Percentiles rank a stretch among this genome's conserved stretches.
Conservation (phyloP, 2,329 filamentous ascomycete genomes). For the Cercospora zeae-maydis region DNA sequence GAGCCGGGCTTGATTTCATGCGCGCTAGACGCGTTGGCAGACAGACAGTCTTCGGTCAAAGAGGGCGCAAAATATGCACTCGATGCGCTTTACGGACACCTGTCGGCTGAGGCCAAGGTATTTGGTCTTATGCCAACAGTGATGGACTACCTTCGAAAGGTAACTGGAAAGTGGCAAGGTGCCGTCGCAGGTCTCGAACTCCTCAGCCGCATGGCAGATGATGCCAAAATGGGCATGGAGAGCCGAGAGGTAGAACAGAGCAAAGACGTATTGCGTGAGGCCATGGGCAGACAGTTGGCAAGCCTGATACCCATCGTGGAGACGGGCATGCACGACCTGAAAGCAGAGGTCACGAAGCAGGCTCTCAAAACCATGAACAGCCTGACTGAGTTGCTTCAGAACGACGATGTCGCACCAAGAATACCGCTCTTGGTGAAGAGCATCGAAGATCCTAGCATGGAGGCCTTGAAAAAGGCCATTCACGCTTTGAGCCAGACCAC, state of each 20-base stretch:
- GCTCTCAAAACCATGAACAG: conserved; percentile 89
- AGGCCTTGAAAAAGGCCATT: conserved; percentile 90
- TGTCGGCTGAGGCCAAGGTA: conserved; percentile 79
- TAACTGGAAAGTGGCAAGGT: conserved; percentile 95
- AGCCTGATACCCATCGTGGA: conserved; percentile 88
- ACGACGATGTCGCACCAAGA: conserved; percentile 91
- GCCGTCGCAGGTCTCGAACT: conserved; percentile 81
- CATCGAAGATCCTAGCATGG: conserved; percentile 88
- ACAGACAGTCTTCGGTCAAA: conserved; percentile 84
- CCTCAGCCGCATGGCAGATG: conserved; percentile 90
- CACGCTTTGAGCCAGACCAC: conserved; percentile 95
- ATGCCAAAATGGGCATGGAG: conserved; percentile 80
- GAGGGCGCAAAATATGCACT: conserved; percentile 93
- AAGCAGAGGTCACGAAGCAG: conserved; percentile 80
- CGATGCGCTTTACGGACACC: conserved; percentile 76
- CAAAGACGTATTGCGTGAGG: conserved; percentile 84
- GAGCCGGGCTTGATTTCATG: conserved; percentile 68
- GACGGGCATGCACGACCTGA: conserved; percentile 92
- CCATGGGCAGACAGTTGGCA: conserved; percentile 85
- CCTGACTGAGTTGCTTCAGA: conserved; percentile 83
- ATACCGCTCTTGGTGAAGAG: conserved; percentile 90
- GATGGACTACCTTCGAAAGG: conserved; percentile 70
- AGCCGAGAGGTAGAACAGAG: conserved; percentile 79
- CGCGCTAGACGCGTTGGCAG: conserved; percentile 79
- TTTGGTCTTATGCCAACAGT: conserved; percentile 76